phyloP scores from a whole-genome alignment of 2,329 filamentous ascomycete species.

The Aureobasidium uvarum region DNA sequence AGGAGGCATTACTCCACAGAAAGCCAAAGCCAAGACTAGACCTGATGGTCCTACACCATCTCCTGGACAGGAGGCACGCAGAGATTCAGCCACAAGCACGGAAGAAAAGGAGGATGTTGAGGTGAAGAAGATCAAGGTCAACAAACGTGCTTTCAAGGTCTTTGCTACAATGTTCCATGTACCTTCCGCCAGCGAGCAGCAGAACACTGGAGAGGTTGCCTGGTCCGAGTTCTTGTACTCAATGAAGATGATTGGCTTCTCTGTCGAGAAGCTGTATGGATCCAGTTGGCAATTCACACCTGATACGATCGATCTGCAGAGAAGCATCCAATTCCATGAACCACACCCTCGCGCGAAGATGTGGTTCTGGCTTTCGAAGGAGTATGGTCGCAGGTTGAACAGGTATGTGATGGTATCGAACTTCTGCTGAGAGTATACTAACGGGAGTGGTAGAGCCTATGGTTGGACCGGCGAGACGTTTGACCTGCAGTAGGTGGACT shows the following conservation, averaged over 20 bases:
- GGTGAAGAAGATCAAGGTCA: conserved; percentile 26
- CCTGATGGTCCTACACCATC: background rate
- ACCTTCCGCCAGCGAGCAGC: conserved; percentile 33
- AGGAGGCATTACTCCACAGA: conserved; percentile 28
- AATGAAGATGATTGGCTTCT: conserved; percentile 52
- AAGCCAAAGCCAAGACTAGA: conserved; percentile 33
- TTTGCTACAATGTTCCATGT: conserved; percentile 47
- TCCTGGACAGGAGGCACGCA: background rate
- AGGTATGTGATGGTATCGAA: conserved; percentile 45
- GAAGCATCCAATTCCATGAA: conserved; percentile 60
- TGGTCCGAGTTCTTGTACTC: conserved; percentile 57
- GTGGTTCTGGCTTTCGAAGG: conserved; percentile 47
- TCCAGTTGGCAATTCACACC: conserved; percentile 61
- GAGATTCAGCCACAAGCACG: conserved; percentile 1
- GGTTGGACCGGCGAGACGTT: conserved; percentile 35
- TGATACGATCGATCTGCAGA: conserved; percentile 42
- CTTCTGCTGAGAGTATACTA: conserved; percentile 44
- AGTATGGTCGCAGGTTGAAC: conserved; percentile 51
- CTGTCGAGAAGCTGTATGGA: conserved; percentile 57
- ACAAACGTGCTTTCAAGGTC: conserved; percentile 40
- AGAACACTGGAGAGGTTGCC: conserved; percentile 50
- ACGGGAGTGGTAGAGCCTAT: conserved; percentile 28
- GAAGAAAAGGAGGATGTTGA: background rate
- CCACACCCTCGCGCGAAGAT: conserved; percentile 58
- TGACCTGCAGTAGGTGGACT: conserved; percentile 29